Base-by-base conservation (phyloP, 1,284 basidiomycete genomes). In the Pseudozyma flocculosa region DNA sequence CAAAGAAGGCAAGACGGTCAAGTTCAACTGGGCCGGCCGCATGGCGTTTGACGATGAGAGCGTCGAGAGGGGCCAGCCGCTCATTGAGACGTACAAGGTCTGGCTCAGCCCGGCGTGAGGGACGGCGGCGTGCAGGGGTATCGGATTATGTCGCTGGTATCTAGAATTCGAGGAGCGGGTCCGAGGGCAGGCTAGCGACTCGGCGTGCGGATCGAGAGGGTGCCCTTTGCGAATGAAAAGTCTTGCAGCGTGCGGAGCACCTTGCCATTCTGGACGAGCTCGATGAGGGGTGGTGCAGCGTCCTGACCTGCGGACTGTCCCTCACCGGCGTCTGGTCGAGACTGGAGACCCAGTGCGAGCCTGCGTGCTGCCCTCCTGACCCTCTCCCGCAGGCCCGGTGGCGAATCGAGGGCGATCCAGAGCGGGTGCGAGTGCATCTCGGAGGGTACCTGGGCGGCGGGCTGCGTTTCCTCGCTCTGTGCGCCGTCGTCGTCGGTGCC, bases 41-140 rank as follows among this genome's bases (percentile, higher is more conserved):
- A 68, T 68, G 66, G 62, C 56, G 21, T 68, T 68, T 40, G 61
- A 61, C 40, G 36, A 48, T 23, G 26, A 56, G 40, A 65, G 57
- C 37, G 40, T 65, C 15, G 54, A 60, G 3, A 39, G 51, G 14
- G 53, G 50, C n/a, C 21, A 45, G 19, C 61, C 57, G 11, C 52
- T 54, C 44, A 65, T 65, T 32, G 61, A 65, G 30, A 46, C 42
- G 5, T 65, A 65, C 54, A 65, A 65, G 43, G 61, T 65, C 18
- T 65, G 61, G 61, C 51, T 65, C 9, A 38, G 36, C 36, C 36
- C 7, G 36, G 18, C 8, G 5, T 38, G 36, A 38, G n/a, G n/a
- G n/a, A n/a, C n/a, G n/a, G n/a, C n/a, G n/a, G n/a, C n/a, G n/a
- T n/a, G n/a, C n/a, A n/a, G n/a, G n/a, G n/a, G n/a, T n/a, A n/a